These are phyloP conservation scores for Phaffomyces thermotolerans DNA, from an alignment of 805 yeast genomes.

Conservation along the genomic window DNA sequence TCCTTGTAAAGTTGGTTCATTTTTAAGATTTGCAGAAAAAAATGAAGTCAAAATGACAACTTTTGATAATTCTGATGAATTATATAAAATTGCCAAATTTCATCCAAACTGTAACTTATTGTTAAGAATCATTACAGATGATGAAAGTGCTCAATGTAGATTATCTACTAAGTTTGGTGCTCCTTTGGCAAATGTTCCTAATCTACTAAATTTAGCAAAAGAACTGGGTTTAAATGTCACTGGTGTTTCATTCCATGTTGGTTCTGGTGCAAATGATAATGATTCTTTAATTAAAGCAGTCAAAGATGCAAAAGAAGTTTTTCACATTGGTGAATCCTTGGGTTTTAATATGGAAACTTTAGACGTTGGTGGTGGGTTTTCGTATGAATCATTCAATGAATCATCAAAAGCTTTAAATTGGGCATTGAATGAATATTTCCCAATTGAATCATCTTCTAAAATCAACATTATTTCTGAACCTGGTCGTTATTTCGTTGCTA, in stretches of 20 bases:
- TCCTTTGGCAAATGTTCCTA: conserved; percentile 42
- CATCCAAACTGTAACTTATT: conserved; percentile 69
- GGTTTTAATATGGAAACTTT: conserved; percentile 48
- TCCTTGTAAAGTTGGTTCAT: conserved; percentile 87
- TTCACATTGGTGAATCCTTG: conserved; percentile 44
- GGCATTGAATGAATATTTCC: conserved; percentile 56
- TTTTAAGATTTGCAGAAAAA: conserved; percentile 61
- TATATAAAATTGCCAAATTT: conserved; percentile 57
- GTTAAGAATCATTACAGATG: conserved; percentile 84
- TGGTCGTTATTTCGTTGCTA: conserved; percentile 82
- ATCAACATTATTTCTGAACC: conserved; percentile 78
- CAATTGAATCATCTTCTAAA: conserved; percentile 26
- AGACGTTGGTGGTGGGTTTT: conserved; percentile 95
- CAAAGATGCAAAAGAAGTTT: conserved; percentile 59
- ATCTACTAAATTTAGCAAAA: conserved; percentile 54
- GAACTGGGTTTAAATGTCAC: conserved; percentile 54
- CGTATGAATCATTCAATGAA: conserved; percentile 49
- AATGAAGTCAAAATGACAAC: conserved; percentile 65
- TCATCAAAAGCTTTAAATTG: conserved; percentile 50
- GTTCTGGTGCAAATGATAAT: conserved; percentile 83
- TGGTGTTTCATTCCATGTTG: conserved; percentile 94
- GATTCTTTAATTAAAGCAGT: conserved; percentile 63
- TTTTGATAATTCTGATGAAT: conserved; percentile 82
- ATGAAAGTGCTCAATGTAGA: conserved; percentile 77
- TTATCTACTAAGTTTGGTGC: conserved; percentile 89